Base-by-base conservation (phyloP, 495 filamentous ascomycete genomes). In the Neohortaea acidophila region DNA sequence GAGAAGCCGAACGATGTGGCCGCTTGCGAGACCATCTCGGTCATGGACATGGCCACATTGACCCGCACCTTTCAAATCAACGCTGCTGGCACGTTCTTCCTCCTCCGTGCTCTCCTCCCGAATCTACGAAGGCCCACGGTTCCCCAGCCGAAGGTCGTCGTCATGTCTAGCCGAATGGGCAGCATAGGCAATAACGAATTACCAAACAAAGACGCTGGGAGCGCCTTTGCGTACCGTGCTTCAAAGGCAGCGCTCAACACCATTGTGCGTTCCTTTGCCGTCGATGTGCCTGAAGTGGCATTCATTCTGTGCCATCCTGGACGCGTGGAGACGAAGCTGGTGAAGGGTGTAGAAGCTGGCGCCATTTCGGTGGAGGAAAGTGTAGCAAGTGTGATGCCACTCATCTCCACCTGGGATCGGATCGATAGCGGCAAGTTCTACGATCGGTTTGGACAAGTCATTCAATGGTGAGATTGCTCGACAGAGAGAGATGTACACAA, bases 291-390 rank as follows among this genome's bases (percentile, higher is more conserved):
- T 6, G 52, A 51, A 13, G 44, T 51, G 9, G 21, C 37, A 2
- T 59, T 49, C 34, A 24, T 46, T 3, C 4, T 58, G 13, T 26
- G 52, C 19, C 57, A 59, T 48, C 57, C 57, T 9, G 57, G 54
- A 1, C 36, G 59, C n/a, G 61, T 63, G 21, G 59, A 62, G 48
- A 61, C 49, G 21, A 46, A 55, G 28, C 27, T 65, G 28, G 59
- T 63, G 38, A 42, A 36, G 17, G 53, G 51, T 33, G 55, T 53
- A 32, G 62, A 65, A 43, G 58, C 62, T 29, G 58, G 56, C 8
- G 61, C 59, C 12, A 60, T 63, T 8, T 38, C 36, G 20, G 48
- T 55, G 6, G 51, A 57, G 36, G 58, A 63, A 52, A 58, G 50
- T 33, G 45, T 63, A n/a, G 25, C 31, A 17, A 51, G 50, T 19